Percentiles rank a stretch among this genome's conserved stretches.
phyloP scores from a whole-genome alignment of 805 yeast genomes.

The Jamesozyma spencerorum region DNA sequence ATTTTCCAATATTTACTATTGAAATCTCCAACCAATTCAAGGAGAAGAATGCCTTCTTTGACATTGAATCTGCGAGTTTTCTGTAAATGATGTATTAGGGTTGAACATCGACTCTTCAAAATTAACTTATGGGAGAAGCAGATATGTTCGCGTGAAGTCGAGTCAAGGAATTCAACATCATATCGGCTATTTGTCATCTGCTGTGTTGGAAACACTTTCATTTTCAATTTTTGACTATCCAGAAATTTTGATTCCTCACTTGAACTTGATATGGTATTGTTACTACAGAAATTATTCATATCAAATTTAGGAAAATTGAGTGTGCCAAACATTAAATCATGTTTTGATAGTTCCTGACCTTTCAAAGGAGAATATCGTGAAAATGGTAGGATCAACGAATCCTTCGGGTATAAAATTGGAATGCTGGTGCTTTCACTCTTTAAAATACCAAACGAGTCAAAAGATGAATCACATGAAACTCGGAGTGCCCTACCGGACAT shows the following conservation, averaged over 20 bases:
- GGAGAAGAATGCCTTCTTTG: conserved; percentile 4
- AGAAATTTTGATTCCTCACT: background rate
- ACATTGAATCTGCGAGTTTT: conserved; percentile 2
- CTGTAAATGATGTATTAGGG: conserved; percentile 6
- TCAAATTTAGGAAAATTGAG: background rate
- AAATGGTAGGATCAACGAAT: conserved; percentile 44
- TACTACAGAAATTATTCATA: background rate
- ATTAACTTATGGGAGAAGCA: conserved; percentile 21
- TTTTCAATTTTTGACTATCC: background rate
- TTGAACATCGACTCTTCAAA: conserved; percentile 12
- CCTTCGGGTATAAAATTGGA: conserved; percentile 43
- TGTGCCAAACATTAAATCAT: background rate
- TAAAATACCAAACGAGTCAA: conserved; percentile 57
- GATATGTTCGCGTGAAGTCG: conserved; percentile 4
- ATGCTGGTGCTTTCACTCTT: conserved; percentile 53
- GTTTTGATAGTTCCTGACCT: background rate
- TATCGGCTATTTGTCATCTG: background rate
- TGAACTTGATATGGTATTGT: background rate
- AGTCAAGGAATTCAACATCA: conserved; percentile 16
- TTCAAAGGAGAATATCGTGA: conserved; percentile 42
- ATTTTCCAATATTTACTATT: conserved; percentile 5
- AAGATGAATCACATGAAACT: conserved; percentile 58
- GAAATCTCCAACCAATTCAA: background rate
- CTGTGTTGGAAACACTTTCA: background rate
- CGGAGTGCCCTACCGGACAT: conserved; percentile 29